Conservation (phyloP, 1,139 yeast species). For the Blastobotrys proliferans region DNA sequence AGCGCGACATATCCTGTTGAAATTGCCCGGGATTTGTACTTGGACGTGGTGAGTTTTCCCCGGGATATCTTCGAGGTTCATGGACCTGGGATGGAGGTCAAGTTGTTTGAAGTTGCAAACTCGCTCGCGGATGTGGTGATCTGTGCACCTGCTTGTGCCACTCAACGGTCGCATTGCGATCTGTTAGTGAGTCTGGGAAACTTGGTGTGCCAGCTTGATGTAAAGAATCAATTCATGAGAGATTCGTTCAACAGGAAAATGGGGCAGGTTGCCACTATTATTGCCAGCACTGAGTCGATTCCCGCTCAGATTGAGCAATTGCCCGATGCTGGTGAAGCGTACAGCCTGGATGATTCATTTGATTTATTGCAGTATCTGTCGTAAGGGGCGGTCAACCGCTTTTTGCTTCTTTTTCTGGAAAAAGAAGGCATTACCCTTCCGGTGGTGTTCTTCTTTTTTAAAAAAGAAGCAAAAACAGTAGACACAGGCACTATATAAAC, state of each 20-base stretch:
- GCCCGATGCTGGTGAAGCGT: neutral
- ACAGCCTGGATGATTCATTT: neutral
- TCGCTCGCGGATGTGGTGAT: slow-evolving; percentile 1
- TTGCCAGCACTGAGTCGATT: neutral
- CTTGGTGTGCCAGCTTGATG: neutral
- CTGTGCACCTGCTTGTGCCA: neutral
- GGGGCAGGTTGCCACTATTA: neutral
- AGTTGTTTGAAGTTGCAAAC: slow-evolving; percentile 13
- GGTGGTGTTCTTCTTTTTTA: no score
- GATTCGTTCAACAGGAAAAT: neutral
- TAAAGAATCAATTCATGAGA: neutral
- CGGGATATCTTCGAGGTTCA: slow-evolving; percentile 20
- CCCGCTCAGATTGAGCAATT: neutral
- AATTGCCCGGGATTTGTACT: slow-evolving; percentile 18
- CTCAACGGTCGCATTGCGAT: neutral
- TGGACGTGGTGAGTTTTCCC: slow-evolving; percentile 14
- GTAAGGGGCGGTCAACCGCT: no score
- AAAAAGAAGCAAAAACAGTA: no score
- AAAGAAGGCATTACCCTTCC: no score
- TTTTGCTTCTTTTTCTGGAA: no score
- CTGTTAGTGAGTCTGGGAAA: neutral
- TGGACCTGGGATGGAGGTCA: slow-evolving; percentile 24
- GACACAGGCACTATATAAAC: no score
- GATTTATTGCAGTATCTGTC: slow-evolving; percentile 17
- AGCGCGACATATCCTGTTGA: slow-evolving; percentile 16